A percentile compares a stretch with the other conserved stretches of the same genome.
These are phyloP conservation scores for Coemansia guatemalensis DNA, from an alignment of 192 early-diverging fungal genomes.

Conservation along the genomic window DNA sequence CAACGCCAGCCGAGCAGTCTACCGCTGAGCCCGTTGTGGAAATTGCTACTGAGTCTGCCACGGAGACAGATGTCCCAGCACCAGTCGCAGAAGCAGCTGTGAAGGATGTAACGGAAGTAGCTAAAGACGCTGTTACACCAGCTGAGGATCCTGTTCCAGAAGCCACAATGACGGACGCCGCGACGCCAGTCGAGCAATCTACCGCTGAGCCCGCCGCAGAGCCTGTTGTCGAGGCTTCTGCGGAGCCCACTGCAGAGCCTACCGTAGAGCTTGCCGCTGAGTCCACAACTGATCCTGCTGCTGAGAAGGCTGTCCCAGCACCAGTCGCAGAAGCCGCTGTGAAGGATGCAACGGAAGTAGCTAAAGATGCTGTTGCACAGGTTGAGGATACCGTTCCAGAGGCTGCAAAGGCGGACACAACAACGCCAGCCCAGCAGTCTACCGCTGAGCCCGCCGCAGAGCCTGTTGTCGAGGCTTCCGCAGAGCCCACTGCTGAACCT, in stretches of 20 bases:
- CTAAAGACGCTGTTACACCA: too few relatives aligned
- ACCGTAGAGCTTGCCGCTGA: too few relatives aligned
- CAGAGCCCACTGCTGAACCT: neutral
- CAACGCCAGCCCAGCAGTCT: neutral
- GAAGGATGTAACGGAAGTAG: too few relatives aligned
- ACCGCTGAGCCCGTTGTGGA: neutral
- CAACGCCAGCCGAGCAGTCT: neutral
- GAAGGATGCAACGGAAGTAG: too few relatives aligned
- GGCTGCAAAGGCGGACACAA: too few relatives aligned
- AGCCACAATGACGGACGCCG: too few relatives aligned
- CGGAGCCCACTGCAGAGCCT: neutral
- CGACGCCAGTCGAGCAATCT: neutral
- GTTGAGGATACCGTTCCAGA: too few relatives aligned
- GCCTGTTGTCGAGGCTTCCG: slow-evolving; percentile 1
- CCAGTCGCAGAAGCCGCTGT: too few relatives aligned
- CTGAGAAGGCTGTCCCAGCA: neutral
- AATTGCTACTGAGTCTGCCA: neutral
- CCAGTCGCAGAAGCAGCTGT: too few relatives aligned
- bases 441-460: neutral
- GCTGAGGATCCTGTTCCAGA: too few relatives aligned
- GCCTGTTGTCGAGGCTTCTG: neutral
- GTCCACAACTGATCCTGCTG: neutral
- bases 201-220: neutral
- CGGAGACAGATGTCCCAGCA: neutral
- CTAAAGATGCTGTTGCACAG: too few relatives aligned